A percentile compares a stretch with the other conserved stretches of the same genome.
These are phyloP conservation scores for Carnegiea gigantea DNA, from an alignment of 179 eudicot species.

Conservation along the genomic window DNA sequence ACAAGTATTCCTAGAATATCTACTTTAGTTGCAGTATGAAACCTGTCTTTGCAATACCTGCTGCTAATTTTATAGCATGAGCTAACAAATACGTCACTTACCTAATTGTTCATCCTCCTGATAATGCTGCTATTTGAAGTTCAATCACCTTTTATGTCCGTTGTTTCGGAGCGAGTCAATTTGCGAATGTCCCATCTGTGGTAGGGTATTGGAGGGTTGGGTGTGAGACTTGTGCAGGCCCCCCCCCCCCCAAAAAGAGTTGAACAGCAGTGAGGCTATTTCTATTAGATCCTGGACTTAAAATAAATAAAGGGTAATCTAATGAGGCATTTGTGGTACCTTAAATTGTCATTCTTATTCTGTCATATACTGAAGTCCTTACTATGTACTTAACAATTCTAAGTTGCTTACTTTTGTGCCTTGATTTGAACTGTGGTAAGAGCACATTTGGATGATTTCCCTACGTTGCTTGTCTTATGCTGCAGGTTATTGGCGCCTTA, in stretches of 20 bases:
- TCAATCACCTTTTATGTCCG: background rate
- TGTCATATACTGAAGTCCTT: background rate
- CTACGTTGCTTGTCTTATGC: background rate
- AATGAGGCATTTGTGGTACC: background rate
- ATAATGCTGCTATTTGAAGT: background rate
- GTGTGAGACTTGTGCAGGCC: background rate
- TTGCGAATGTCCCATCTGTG: background rate
- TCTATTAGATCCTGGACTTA: background rate
- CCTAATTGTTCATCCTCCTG: background rate
- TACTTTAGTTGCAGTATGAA: background rate
- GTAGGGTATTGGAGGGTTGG: background rate
- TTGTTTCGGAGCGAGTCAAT: background rate
- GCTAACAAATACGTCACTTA: background rate
- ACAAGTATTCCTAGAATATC: background rate
- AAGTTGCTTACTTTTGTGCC: background rate
- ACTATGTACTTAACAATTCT: background rate
- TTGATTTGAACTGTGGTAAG: background rate
- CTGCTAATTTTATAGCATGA: background rate
- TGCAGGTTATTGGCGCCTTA: slow-evolving; percentile 79
- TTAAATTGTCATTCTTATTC: background rate
- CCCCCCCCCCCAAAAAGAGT: background rate
- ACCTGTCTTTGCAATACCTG: background rate
- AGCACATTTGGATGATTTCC: background rate
- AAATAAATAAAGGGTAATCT: background rate
- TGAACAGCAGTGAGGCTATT: background rate